Conservation (phyloP, 2,329 filamentous ascomycete genomes). For the Alternaria alternata region DNA sequence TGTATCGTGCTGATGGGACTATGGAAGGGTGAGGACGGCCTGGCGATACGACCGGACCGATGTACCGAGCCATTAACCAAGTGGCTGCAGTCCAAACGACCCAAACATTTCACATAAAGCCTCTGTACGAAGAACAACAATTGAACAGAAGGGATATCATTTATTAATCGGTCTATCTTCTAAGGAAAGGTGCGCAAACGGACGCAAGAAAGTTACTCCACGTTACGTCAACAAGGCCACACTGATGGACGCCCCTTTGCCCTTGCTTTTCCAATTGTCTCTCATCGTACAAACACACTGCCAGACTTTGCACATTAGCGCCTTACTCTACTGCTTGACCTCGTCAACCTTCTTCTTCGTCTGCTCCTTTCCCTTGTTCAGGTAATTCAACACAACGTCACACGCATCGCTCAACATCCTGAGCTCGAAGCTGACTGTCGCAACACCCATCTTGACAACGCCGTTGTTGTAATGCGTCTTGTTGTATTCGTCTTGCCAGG, state of each 20-base stretch:
- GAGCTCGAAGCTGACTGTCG: conserved; percentile 50
- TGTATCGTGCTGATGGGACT: background rate
- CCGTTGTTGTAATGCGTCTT: conserved; percentile 50
- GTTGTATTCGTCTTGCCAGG: conserved; percentile 51
- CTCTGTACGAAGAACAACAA: background rate
- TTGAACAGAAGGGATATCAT: conserved; percentile 12
- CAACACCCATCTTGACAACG: conserved; percentile 48
- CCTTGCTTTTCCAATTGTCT: conserved; percentile 8
- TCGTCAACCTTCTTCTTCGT: conserved; percentile 46
- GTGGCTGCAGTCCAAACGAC: background rate
- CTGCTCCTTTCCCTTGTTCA: conserved; percentile 46
- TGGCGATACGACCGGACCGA: background rate
- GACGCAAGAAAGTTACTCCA: conserved; percentile 4
- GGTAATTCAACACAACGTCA: conserved; percentile 39
- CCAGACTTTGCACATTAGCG: background rate
- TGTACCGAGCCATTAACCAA: background rate
- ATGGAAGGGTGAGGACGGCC: background rate
- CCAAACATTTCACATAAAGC: background rate
- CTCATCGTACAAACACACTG: conserved; percentile 1
- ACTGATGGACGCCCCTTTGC: conserved; percentile 4
- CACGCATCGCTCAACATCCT: conserved; percentile 49
- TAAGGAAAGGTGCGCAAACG: conserved; percentile 2
- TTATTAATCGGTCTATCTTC: conserved; percentile 14
- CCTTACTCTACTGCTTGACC: conserved; percentile 41
- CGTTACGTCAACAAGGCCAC: background rate